Conservation (phyloP, 2,329 filamentous ascomycete genomes). For the Exophiala sp. region DNA sequence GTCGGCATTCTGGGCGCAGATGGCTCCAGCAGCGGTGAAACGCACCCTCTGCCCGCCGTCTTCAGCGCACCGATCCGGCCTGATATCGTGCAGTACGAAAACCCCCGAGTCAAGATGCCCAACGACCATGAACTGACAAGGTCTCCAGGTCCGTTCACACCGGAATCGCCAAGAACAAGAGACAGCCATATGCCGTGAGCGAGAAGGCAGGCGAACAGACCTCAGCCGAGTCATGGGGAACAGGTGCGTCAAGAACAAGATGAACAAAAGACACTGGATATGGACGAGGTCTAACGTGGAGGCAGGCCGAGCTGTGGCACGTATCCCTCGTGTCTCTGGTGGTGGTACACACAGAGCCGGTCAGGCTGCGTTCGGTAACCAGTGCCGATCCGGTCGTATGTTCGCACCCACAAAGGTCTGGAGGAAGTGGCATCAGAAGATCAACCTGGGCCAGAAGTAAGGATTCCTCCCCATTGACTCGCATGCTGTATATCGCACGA, state of each 20-base stretch:
- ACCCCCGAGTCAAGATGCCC: background rate
- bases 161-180: conserved; percentile 99
- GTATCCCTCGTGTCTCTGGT: conserved; percentile 99
- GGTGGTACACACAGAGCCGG: conserved; percentile 99
- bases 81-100: conserved; percentile 90
- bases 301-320: conserved; percentile 95
- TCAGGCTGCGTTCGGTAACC: conserved; percentile 99
- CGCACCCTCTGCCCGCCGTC: conserved; percentile 89
- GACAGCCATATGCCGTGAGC: conserved; percentile 98
- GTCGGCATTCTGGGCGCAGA: conserved; percentile 96
- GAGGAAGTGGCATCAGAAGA: conserved; percentile 99
- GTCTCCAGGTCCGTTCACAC: conserved; percentile 67
- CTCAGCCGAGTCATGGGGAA: conserved; percentile 99
- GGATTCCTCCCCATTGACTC: too few species aligned
- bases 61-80: conserved; percentile 96
- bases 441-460: conserved; percentile 97
- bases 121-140: conserved; percentile 32
- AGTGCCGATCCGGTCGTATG: conserved; percentile 99
- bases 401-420: conserved; percentile 99
- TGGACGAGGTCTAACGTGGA: conserved; percentile 11
- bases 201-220: conserved; percentile 99
- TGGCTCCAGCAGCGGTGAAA: conserved; percentile 83
- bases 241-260: conserved; percentile 65
- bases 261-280: conserved; percentile 23
- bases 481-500: too few species aligned